phyloP scores from a whole-genome alignment of 83 land plant genomes.

The Picea abies region DNA sequence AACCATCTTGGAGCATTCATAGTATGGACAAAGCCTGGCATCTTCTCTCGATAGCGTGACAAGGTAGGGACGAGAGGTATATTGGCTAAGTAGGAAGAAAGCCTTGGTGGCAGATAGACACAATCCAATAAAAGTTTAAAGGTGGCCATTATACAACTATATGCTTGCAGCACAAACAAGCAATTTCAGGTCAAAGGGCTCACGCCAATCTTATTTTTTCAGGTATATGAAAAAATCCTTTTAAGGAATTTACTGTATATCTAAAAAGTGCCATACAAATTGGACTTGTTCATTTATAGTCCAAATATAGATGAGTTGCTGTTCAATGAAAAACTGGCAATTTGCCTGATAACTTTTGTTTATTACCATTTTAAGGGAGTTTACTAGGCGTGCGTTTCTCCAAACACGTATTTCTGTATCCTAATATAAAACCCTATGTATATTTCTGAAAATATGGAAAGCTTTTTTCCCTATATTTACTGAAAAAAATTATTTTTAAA shows the following conservation, averaged over 20 bases:
- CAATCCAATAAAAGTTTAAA: not conserved
- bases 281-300: not conserved
- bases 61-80: not conserved
- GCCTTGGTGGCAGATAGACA: not conserved
- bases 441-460: no score
- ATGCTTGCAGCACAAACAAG: not conserved
- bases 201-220: not conserved
- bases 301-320: not conserved
- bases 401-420: no score
- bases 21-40: not conserved
- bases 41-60: not conserved
- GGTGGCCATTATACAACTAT: not conserved
- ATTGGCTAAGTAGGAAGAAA: not conserved
- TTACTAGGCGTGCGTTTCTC: no score
- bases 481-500: no score
- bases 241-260: not conserved
- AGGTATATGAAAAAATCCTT: not conserved
- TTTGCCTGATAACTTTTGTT: not conserved
- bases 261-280: not conserved
- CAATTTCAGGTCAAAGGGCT: conserved; percentile 7
- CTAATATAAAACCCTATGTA: no score
- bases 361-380: no score
- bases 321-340: not conserved
- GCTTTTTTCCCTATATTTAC: no score
- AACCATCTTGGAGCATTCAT: conserved; percentile 6